phyloP scores from a whole-genome alignment of 306 rosid species.

The Sindora glabra region DNA sequence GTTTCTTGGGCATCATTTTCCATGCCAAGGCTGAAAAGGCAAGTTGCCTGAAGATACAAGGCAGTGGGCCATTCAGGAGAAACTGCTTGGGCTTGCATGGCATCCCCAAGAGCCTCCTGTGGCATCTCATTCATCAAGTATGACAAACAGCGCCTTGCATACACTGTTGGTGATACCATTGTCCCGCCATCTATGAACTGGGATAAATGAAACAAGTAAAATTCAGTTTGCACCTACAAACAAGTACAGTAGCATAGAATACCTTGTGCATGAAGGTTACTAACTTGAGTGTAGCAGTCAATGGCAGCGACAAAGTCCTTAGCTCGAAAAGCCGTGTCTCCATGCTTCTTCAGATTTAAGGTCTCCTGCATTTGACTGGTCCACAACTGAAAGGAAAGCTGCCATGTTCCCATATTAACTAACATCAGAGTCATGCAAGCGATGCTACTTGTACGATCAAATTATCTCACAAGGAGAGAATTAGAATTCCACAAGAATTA shows the following conservation, averaged over 20 bases:
- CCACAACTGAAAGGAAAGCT: constrained; percentile 98
- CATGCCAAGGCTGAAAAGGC: constrained; percentile 80
- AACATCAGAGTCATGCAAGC: no score
- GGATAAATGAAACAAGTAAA: background rate
- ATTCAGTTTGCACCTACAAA: no score
- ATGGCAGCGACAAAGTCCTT: constrained; percentile 71
- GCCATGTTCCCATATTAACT: constrained; percentile 30
- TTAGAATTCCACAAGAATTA: no score
- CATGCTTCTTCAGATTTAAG: constrained; percentile 79
- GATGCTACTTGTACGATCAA: no score
- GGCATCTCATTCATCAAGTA: constrained; percentile 73
- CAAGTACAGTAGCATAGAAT: no score
- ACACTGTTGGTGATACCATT: constrained; percentile 93
- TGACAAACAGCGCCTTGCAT: constrained; percentile 77
- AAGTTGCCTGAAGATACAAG: constrained; percentile 86
- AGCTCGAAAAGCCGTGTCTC: constrained; percentile 85
- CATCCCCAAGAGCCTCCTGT: constrained; percentile 83
- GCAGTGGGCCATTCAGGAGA: constrained; percentile 95
- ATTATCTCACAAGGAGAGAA: no score
- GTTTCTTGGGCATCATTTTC: constrained; percentile 92
- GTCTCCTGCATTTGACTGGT: constrained; percentile 95
- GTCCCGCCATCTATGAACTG: constrained; percentile 95
- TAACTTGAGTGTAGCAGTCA: constrained; percentile 78
- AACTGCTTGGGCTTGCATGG: constrained; percentile 90
- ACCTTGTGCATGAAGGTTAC: no score